Conservation (phyloP, 768 basidiomycete species). For the Tylopilus subfusipes region DNA sequence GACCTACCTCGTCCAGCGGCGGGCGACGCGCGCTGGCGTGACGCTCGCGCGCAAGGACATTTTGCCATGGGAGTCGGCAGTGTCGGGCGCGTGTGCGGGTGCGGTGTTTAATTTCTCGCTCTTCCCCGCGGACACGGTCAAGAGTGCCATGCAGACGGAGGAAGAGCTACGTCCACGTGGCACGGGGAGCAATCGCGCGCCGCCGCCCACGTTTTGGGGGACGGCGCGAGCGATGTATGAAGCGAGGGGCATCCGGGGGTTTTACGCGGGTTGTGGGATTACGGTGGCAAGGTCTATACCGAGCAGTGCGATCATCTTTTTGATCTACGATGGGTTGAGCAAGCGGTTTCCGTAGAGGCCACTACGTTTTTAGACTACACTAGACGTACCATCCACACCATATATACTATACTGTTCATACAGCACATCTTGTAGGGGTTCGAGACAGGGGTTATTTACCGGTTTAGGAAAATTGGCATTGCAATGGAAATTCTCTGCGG, state of each 20-base stretch:
- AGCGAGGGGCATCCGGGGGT: constrained; percentile 71
- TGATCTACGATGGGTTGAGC: constrained; percentile 82
- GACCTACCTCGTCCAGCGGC: constrained; percentile 52
- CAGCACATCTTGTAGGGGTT: no score
- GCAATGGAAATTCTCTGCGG: not conserved
- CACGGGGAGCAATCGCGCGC: constrained; percentile 24
- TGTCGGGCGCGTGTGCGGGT: constrained; percentile 83
- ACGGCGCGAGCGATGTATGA: constrained; percentile 70
- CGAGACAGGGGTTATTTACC: constrained; percentile 1
- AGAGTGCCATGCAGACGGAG: constrained; percentile 92
- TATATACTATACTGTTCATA: not conserved
- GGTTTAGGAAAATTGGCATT: not conserved
- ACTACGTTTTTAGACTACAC: no score
- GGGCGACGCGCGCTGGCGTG: constrained; percentile 28
- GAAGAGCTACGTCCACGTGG: constrained; percentile 71
- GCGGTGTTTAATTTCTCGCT: constrained; percentile 82
- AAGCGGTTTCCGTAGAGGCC: constrained; percentile 42
- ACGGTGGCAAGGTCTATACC: constrained; percentile 83
- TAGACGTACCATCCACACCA: no score
- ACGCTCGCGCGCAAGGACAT: constrained; percentile 44
- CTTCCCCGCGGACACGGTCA: constrained; percentile 94
- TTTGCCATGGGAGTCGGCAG: constrained; percentile 77
- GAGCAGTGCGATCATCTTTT: constrained; percentile 88
- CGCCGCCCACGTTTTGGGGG: constrained; percentile 44
- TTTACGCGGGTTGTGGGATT: constrained; percentile 93